These are phyloP conservation scores for Cadophora malorum DNA, from an alignment of 2,329 filamentous ascomycete species.

Conservation along the genomic window DNA sequence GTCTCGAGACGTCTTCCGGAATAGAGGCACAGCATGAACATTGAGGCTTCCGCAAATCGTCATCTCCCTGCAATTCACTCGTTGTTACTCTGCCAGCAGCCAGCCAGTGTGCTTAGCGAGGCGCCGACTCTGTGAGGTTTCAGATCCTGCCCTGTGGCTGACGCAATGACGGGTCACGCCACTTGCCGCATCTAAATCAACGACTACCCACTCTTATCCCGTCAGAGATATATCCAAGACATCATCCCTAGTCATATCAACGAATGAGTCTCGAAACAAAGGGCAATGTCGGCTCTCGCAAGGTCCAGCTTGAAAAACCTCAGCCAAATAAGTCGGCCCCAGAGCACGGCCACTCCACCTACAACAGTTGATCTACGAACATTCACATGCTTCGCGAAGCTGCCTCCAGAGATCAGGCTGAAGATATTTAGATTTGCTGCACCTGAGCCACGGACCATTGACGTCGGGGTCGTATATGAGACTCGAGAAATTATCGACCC, in stretches of 20 bases:
- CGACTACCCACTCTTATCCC: too few species aligned
- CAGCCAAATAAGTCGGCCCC: neutral
- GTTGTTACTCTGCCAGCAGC: too few species aligned
- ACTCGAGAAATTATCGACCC: neutral
- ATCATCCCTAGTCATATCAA: neutral
- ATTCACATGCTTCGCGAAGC: slow-evolving; percentile 3
- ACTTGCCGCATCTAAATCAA: too few species aligned
- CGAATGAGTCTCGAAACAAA: neutral
- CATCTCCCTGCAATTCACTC: too few species aligned
- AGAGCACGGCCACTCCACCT: neutral
- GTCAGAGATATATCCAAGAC: too few species aligned
- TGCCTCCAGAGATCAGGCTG: neutral
- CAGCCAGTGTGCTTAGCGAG: too few species aligned
- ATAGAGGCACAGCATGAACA: too few species aligned
- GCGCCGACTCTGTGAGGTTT: too few species aligned
- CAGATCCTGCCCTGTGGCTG: too few species aligned
- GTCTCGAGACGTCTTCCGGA: too few species aligned
- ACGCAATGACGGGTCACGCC: too few species aligned
- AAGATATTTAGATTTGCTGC: slow-evolving; percentile 5
- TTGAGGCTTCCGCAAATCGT: too few species aligned
- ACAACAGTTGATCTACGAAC: neutral
- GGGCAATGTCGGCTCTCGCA: neutral
- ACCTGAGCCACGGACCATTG: slow-evolving; percentile 5
- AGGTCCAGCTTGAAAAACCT: neutral
- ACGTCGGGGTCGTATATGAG: neutral